Percentiles rank a stretch among this genome's conserved stretches.
phyloP scores from a whole-genome alignment of 2,329 filamentous ascomycete genomes.

The Helicocarpus griseus region DNA sequence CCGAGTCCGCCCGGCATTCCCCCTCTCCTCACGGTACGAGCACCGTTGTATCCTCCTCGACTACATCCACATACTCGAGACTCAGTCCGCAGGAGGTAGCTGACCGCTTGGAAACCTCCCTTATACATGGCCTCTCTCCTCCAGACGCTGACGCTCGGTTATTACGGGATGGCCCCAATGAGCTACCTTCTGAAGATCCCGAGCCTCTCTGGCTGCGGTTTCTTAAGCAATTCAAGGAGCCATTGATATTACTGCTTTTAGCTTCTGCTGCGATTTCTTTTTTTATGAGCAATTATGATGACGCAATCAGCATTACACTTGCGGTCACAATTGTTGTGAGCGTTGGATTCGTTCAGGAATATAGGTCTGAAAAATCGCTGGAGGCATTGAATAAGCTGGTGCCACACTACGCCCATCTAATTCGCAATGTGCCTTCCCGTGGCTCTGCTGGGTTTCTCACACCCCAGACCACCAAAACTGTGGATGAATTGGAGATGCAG shows the following conservation, averaged over 20 bases:
- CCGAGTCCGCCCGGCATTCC: slow-evolving; percentile 16
- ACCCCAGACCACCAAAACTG: slow-evolving; percentile 15
- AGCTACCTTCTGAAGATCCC: slow-evolving; percentile 85
- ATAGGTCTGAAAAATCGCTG: slow-evolving; percentile 92
- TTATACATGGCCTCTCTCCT: slow-evolving; percentile 69
- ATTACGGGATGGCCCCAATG: slow-evolving; percentile 76
- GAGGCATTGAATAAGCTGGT: slow-evolving; percentile 90
- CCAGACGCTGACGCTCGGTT: slow-evolving; percentile 72
- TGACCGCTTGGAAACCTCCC: slow-evolving; percentile 67
- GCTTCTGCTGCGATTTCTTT: slow-evolving; percentile 82
- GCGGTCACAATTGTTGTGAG: slow-evolving; percentile 95
- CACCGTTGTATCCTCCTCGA: slow-evolving; percentile 16
- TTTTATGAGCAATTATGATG: slow-evolving; percentile 84
- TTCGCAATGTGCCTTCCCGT: slow-evolving; percentile 47
- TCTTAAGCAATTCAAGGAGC: slow-evolving; percentile 92
- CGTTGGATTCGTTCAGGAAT: slow-evolving; percentile 95
- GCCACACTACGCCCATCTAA: slow-evolving; percentile 90
- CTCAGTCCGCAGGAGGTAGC: slow-evolving; percentile 73
- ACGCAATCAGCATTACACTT: slow-evolving; percentile 89
- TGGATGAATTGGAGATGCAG: slow-evolving; percentile 41
- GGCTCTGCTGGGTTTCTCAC: slow-evolving; percentile 16
- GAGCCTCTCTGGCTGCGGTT: slow-evolving; percentile 95
- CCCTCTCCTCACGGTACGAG: slow-evolving; percentile 10
- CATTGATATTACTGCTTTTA: slow-evolving; percentile 83
- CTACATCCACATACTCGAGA: slow-evolving; percentile 46